Evolutionary conservation across 2,329 filamentous ascomycete species (phyloP).

Genomic region (Basipetospora sp.): DNA sequence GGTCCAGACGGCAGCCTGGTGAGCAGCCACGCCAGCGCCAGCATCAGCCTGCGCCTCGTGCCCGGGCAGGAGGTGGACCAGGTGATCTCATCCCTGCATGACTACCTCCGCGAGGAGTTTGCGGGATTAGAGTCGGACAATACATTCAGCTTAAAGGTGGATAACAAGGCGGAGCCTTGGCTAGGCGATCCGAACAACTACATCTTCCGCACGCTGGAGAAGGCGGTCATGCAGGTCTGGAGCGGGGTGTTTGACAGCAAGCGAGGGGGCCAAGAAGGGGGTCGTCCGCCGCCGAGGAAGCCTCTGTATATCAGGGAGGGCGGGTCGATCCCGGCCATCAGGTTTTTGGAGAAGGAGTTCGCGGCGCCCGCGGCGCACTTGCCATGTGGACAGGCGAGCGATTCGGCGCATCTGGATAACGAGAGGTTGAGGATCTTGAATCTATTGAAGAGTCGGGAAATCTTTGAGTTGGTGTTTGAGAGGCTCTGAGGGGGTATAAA

Average conservation of each 20-base stretch:
- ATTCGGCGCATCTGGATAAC: constrained; percentile 87
- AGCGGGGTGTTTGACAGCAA: constrained; percentile 33
- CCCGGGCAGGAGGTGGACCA: constrained; percentile 77
- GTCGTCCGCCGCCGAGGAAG: constrained; percentile 29
- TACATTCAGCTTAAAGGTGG: constrained; percentile 63
- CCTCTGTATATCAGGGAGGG: constrained; percentile 92
- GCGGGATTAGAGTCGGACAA: constrained; percentile 65
- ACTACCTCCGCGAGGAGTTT: constrained; percentile 60
- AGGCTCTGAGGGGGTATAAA: background rate
- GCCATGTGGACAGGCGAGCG: constrained; percentile 87
- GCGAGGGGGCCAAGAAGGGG: background rate
- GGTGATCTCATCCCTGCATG: constrained; percentile 53
- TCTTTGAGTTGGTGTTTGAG: constrained; percentile 74
- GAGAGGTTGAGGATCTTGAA: constrained; percentile 82
- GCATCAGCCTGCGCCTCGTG: constrained; percentile 80
- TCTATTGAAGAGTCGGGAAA: constrained; percentile 78
- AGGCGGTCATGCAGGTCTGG: constrained; percentile 77
- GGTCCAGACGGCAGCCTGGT: constrained; percentile 87
- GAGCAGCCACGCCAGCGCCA: constrained; percentile 73
- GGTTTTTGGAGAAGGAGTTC: constrained; percentile 91
- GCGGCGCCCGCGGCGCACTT: constrained; percentile 79
- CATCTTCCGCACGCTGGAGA: constrained; percentile 77
- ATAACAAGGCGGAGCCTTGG: constrained; percentile 92
- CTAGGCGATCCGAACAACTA: constrained; percentile 80
- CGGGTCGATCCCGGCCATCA: constrained; percentile 83